A percentile compares a stretch with the other conserved stretches of the same genome.
Conservation (phyloP, 129 eudicot species). For the Escallonia rubra region DNA sequence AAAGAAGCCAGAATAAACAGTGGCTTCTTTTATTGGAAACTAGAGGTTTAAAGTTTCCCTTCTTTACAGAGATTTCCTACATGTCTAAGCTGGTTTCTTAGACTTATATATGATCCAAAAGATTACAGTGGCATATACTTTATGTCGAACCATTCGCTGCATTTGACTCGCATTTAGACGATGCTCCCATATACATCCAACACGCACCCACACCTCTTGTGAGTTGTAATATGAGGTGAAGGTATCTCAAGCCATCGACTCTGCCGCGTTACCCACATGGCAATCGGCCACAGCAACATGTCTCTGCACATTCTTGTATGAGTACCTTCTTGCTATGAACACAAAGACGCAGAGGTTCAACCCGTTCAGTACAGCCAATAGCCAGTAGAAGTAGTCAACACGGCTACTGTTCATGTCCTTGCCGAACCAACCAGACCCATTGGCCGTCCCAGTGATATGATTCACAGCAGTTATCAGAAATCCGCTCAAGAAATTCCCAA, state of each 20-base stretch:
- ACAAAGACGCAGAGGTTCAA: constrained; percentile 35
- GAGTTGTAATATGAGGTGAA: too few species aligned
- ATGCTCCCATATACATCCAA: too few species aligned
- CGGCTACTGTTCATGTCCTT: constrained; percentile 53
- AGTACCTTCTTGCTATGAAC: constrained; percentile 28
- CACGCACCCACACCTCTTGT: too few species aligned
- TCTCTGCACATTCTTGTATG: constrained; percentile 45
- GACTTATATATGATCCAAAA: too few species aligned
- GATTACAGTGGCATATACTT: too few species aligned
- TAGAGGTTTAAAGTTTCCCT: too few species aligned
- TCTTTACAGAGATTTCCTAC: too few species aligned
- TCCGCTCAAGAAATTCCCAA: constrained; percentile 27
- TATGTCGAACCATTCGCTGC: too few species aligned
- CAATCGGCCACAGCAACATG: constrained; percentile 14
- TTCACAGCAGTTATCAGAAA: constrained; percentile 26
- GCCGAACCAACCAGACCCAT: constrained; percentile 55
- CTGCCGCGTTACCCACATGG: neutral
- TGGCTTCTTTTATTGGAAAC: too few species aligned
- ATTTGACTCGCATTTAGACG: too few species aligned
- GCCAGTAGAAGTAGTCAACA: constrained; percentile 56
- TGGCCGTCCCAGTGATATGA: constrained; percentile 7
- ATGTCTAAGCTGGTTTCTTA: too few species aligned
- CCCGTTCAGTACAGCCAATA: constrained; percentile 29
- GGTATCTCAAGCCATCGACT: neutral
- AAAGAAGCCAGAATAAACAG: too few species aligned